Percentiles rank a stretch among this genome's conserved stretches.
These are phyloP conservation scores for Silene uniflora DNA, from an alignment of 148 eudicot species.

Conservation along the genomic window DNA sequence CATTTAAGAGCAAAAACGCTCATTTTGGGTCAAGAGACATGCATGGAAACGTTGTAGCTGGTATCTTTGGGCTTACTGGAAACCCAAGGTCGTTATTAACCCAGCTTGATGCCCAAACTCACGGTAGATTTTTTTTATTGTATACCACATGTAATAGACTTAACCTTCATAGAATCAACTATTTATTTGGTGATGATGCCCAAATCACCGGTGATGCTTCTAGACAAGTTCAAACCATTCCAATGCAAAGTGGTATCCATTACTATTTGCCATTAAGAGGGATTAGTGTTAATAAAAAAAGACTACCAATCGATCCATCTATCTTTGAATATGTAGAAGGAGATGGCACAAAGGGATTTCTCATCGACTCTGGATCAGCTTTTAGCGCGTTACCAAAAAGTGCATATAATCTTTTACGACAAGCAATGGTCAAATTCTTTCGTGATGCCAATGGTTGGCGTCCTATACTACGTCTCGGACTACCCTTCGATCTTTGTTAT, in stretches of 20 bases:
- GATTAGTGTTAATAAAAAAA: background rate
- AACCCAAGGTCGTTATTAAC: constrained; percentile 6
- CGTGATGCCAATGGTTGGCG: background rate
- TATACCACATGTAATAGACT: background rate
- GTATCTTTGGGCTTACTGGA: constrained; percentile 8
- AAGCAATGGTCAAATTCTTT: background rate
- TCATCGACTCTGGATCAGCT: constrained; percentile 17
- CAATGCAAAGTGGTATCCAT: background rate
- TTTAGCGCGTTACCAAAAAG: constrained; percentile 3
- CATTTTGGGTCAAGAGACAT: background rate
- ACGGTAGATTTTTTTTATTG: constrained; percentile 9
- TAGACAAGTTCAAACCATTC: background rate
- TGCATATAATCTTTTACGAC: constrained; percentile 3
- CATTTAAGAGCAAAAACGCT: background rate
- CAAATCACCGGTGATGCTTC: background rate
- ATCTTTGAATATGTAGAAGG: background rate
- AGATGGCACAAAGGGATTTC: background rate
- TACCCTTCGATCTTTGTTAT: constrained; percentile 1
- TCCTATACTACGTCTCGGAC: background rate
- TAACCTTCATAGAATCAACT: background rate
- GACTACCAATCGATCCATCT: background rate
- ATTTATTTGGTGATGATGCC: constrained; percentile 17
- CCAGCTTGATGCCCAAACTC: constrained; percentile 13
- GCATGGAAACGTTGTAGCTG: background rate
- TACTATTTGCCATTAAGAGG: constrained; percentile 6